phyloP scores from a whole-genome alignment of 106 monocot genomes.

The Narthecium ossifragum region DNA sequence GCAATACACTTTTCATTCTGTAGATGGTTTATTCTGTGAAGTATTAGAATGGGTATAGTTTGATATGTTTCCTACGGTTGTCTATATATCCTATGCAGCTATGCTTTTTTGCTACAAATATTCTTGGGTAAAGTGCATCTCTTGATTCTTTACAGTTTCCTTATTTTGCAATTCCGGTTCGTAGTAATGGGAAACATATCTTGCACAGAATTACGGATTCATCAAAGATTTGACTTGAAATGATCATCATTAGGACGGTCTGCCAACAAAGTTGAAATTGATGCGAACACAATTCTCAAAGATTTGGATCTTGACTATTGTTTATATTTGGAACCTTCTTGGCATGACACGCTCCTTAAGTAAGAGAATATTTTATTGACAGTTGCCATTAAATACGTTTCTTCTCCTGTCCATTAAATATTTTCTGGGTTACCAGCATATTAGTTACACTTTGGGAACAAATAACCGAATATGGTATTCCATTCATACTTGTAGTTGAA shows the following conservation, averaged over 20 bases:
- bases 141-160: constrained; percentile 2
- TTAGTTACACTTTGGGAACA: too few relatives aligned
- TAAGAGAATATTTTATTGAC: constrained; percentile 20
- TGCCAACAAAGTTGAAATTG: constrained; percentile 88
- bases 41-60: too few relatives aligned
- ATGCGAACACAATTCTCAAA: constrained; percentile 92
- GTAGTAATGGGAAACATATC: constrained; percentile 99
- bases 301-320: constrained; percentile 83
- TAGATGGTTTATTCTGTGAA: too few relatives aligned
- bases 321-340: constrained; percentile 93
- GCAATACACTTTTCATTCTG: too few relatives aligned
- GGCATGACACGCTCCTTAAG: constrained; percentile 72
- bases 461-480: too few relatives aligned
- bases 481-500: too few relatives aligned
- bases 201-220: constrained; percentile 95
- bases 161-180: constrained; percentile 86
- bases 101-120: too few relatives aligned
- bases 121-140: background rate
- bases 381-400: background rate
- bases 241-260: constrained; percentile 90
- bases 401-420: background rate
- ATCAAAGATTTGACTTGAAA: constrained; percentile 91
- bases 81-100: too few relatives aligned
- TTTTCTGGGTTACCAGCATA: too few relatives aligned
- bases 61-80: too few relatives aligned